Conservation (phyloP, 169 alveolate species). For the Cryptosporidium bovis region DNA sequence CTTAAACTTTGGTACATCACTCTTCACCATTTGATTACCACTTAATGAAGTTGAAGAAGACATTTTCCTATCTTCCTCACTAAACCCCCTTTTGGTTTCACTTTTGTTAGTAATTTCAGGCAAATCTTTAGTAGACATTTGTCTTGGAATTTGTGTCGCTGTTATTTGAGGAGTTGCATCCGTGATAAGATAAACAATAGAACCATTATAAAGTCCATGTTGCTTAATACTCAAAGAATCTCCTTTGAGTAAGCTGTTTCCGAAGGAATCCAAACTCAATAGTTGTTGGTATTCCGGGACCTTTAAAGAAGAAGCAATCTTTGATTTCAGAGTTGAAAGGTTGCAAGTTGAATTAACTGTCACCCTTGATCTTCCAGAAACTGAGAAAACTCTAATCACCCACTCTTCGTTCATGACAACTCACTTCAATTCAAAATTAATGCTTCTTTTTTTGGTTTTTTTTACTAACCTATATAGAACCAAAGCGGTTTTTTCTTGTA, state of each 20-base stretch:
- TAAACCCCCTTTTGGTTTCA: not conserved
- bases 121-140: conserved; percentile 61
- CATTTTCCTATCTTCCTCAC: not conserved
- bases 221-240: conserved; percentile 58
- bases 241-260: conserved; percentile 45
- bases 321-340: conserved; percentile 52
- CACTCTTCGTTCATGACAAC: conserved; percentile 51
- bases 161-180: conserved; percentile 69
- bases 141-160: conserved; percentile 13
- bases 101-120: conserved; percentile 23
- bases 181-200: conserved; percentile 53
- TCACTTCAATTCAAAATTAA: no score
- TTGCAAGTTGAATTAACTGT: conserved; percentile 45
- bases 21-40: not conserved
- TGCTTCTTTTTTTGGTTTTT: no score
- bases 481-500: no score
- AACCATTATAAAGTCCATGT: conserved; percentile 57
- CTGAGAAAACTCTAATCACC: conserved; percentile 58
- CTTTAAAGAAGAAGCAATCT: conserved; percentile 45
- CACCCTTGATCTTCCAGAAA: conserved; percentile 72
- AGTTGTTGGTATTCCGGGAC: conserved; percentile 65
- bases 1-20: conserved; percentile 81
- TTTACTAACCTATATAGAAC: no score
- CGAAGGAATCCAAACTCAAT: conserved; percentile 45
- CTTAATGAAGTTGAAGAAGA: conserved; percentile 29